Evolutionary conservation across 352 stramenopile species (phyloP).

Genomic region (Phytophthora nicotianae): DNA sequence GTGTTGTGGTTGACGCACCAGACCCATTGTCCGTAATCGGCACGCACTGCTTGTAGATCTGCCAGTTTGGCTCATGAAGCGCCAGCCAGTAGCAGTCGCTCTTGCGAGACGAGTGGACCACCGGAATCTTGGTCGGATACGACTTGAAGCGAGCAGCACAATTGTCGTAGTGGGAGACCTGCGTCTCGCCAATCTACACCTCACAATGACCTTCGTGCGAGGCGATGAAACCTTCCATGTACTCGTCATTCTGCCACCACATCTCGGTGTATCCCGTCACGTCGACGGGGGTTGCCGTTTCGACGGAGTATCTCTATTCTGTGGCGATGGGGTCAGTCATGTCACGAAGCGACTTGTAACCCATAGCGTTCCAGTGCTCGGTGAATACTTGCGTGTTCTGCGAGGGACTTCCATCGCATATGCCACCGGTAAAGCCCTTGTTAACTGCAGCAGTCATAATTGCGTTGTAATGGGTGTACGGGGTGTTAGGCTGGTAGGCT

Average conservation of each 20-base stretch:
- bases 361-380: slow-evolving; percentile 29
- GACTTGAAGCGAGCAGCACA: slow-evolving; percentile 39
- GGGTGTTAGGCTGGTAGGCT: slow-evolving; percentile 27
- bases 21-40: too few species aligned
- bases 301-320: slow-evolving; percentile 33
- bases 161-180: slow-evolving; percentile 55
- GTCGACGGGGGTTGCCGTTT: slow-evolving; percentile 28
- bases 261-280: slow-evolving; percentile 36
- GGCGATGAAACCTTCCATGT: slow-evolving; percentile 38
- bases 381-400: slow-evolving; percentile 39
- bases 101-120: slow-evolving; percentile 33
- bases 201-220: slow-evolving; percentile 58
- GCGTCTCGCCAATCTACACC: slow-evolving; percentile 59
- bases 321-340: slow-evolving; percentile 41
- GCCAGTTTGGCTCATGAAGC: slow-evolving; percentile 45
- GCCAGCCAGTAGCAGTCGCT: slow-evolving; percentile 45
- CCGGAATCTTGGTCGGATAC: slow-evolving; percentile 34
- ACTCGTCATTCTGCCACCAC: slow-evolving; percentile 47
- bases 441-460: slow-evolving; percentile 28
- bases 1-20: background rate
- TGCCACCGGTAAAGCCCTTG: slow-evolving; percentile 27
- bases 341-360: too few species aligned
- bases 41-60: slow-evolving; percentile 52
- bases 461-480: slow-evolving; percentile 32
- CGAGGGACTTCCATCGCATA: slow-evolving; percentile 34